Evolutionary conservation across 2,329 filamentous ascomycete species (phyloP), one percentile per base, ranked within the genome.

Genomic region (Incumbomyces delicatus): DNA sequence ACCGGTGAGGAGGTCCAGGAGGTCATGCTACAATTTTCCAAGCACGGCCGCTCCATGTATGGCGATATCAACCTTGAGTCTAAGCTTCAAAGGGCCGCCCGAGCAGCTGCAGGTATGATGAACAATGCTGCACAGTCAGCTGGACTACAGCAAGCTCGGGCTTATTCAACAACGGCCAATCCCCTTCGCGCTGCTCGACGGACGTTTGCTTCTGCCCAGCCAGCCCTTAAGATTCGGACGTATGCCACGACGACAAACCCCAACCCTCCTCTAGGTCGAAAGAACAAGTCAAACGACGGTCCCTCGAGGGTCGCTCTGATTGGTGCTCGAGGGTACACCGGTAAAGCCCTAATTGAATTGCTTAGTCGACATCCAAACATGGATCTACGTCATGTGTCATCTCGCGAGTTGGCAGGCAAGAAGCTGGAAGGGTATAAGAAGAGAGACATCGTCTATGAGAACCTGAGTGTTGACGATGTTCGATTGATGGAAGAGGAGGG

Each of bases 271-370:
- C 79, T 92, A 49, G 88, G 87, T 47, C 82, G 83, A 69, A 89
- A 88, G 72, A 94, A 94, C 67, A 83, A 81, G 49, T 87, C 87
- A 50, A 94, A 89, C 67, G 76, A 78, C 49, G 77, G 79, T 51
- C 84, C 86, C 10, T 81, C 88, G 11, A 85, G 83, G 61, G 78
- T 95, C 41, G 89, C 85, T 37, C 75, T 95, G 46, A 94, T 95
- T 54, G 89, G 89, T 53, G 89, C 88, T 47, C 85, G 89, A 61
- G 90, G 92, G 30, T 96, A 95, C 64, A 96, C 90, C 45, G 90
- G 92, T 34, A 87, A 95, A 66, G 87, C 87, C 46, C 74, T 98
- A 40, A 87, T 96, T 58, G 82, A 80, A 50, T 78, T 98, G 16
- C 74, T 98, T 41, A 92, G 95, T 67, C 70, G 78, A 30, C 92